These are phyloP conservation scores for Herpetomonas tarakana DNA, from an alignment of 208 protist species.

Conservation along the genomic window DNA sequence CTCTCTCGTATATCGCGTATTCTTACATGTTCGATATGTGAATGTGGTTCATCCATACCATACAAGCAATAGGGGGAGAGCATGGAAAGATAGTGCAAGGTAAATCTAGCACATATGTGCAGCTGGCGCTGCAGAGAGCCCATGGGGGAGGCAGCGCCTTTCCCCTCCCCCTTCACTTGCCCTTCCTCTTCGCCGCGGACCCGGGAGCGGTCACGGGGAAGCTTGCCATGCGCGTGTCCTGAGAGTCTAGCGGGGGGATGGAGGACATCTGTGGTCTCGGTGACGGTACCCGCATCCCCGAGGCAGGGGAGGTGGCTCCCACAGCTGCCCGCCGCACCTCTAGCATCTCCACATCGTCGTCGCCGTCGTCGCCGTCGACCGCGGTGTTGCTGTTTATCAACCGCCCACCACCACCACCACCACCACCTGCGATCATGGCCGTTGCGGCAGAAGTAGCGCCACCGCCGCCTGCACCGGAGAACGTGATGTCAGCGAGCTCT, in stretches of 20 bases:
- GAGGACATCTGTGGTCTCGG: conserved; percentile 1
- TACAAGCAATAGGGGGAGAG: neutral
- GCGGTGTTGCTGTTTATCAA: neutral
- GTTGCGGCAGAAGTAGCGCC: neutral
- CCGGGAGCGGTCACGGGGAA: no score
- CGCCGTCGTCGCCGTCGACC: conserved; percentile 1
- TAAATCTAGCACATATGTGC: neutral
- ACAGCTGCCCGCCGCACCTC: conserved; percentile 2
- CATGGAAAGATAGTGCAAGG: neutral
- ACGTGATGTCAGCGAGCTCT: conserved; percentile 74
- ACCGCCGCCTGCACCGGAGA: conserved; percentile 4
- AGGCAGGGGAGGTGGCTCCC: no score
- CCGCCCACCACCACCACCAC: neutral
- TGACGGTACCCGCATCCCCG: no score
- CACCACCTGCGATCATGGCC: neutral
- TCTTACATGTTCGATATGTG: neutral
- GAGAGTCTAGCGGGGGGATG: no score
- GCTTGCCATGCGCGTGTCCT: no score
- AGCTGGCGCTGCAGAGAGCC: no score
- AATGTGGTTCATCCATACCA: neutral
- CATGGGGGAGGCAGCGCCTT: no score
- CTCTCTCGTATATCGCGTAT: neutral
- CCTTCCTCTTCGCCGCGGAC: no score
- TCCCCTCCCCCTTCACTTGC: no score
- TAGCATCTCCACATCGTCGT: conserved; percentile 13